phyloP scores from a whole-genome alignment of 768 basidiomycete genomes.

The Pleurotus tuoliensis region DNA sequence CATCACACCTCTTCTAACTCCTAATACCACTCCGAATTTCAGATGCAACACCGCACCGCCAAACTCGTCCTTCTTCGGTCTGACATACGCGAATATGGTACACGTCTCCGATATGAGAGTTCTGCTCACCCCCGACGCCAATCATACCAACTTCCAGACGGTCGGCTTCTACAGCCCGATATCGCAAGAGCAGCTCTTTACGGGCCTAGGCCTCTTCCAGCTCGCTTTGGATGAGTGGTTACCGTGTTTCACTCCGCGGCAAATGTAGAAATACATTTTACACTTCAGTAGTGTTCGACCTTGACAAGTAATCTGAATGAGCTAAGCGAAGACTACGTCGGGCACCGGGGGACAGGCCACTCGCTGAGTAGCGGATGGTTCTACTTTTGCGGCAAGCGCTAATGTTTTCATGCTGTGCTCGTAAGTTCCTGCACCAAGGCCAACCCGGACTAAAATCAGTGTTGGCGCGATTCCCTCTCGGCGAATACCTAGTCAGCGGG shows the following conservation, averaged over 20 bases:
- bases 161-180: conserved; percentile 49
- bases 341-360: too few relatives aligned
- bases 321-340: background rate
- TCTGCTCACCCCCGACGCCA: conserved; percentile 40
- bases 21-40: background rate
- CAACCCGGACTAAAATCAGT: background rate
- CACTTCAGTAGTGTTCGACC: background rate
- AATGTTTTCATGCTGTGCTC: background rate
- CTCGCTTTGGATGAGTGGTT: conserved; percentile 46
- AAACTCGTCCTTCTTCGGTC: conserved; percentile 37
- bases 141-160: conserved; percentile 44
- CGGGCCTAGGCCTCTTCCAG: conserved; percentile 43
- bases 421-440: background rate
- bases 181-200: conserved; percentile 40
- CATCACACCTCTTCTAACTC: background rate
- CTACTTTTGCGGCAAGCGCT: background rate
- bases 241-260: conserved; percentile 30
- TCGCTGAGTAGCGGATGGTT: background rate
- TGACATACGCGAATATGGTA: conserved; percentile 44
- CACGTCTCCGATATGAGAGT: conserved; percentile 48
- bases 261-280: background rate
- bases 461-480: background rate
- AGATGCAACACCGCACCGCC: conserved; percentile 36
- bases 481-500: too few relatives aligned
- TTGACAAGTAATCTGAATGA: background rate